Conservation (phyloP, 768 basidiomycete species). For the Tubosaeta sp. region DNA sequence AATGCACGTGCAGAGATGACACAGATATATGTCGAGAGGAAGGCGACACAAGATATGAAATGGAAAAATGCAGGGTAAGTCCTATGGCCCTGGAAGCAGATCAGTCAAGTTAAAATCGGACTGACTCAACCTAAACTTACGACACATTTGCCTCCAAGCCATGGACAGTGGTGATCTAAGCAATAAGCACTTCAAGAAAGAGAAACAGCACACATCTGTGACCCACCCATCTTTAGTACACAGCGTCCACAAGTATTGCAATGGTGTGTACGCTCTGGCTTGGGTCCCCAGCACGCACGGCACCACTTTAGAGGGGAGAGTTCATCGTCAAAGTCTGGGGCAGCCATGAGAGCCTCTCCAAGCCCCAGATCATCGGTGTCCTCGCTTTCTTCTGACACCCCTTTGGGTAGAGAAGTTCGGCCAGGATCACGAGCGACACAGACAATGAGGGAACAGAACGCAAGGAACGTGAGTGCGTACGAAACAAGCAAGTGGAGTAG, state of each 20-base stretch:
- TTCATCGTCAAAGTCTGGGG: constrained; percentile 48
- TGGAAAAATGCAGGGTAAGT: constrained; percentile 84
- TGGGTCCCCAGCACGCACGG: constrained; percentile 45
- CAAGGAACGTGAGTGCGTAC: constrained; percentile 67
- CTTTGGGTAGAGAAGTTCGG: constrained; percentile 36
- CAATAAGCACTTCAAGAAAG: constrained; percentile 7
- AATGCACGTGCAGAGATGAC: constrained; percentile 50
- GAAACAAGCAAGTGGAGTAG: constrained; percentile 56
- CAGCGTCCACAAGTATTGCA: constrained; percentile 73
- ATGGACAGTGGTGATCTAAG: constrained; percentile 83
- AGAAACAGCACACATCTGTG: not conserved
- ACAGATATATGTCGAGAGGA: constrained; percentile 61
- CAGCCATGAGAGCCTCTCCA: constrained; percentile 56
- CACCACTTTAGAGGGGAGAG: constrained; percentile 60
- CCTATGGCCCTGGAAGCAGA: constrained; percentile 59
- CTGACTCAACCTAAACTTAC: constrained; percentile 37
- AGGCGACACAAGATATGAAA: constrained; percentile 60
- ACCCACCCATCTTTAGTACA: constrained; percentile 79
- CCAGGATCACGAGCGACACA: constrained; percentile 76
- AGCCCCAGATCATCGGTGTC: constrained; percentile 44
- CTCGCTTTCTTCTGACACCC: constrained; percentile 21
- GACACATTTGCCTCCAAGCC: constrained; percentile 75
- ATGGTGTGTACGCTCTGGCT: constrained; percentile 78
- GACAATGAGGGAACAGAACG: constrained; percentile 68
- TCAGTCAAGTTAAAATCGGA: not conserved